Evolutionary conservation across 2,329 filamentous ascomycete species (phyloP).

Genomic region (Fusarium pseudonygamai): DNA sequence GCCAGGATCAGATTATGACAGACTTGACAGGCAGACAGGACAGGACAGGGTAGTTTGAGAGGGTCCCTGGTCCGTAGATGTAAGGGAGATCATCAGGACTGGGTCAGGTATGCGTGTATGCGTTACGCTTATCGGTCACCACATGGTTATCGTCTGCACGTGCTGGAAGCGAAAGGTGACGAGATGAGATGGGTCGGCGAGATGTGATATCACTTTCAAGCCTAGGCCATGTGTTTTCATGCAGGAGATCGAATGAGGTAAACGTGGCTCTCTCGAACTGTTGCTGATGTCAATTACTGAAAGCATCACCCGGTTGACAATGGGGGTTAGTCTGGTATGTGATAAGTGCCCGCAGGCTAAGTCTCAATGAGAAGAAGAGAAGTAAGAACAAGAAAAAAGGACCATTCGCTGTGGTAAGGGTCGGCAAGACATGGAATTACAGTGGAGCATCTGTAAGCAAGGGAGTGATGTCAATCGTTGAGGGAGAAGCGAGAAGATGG

Average conservation of each 20-base stretch:
- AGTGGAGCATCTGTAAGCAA: constrained; percentile 19
- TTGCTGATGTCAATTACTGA: neutral
- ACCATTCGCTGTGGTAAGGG: constrained; percentile 5
- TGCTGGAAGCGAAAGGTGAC: constrained; percentile 3
- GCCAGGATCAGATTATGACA: neutral
- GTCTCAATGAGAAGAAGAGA: neutral
- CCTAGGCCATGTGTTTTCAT: constrained; percentile 10
- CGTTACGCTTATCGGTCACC: constrained; percentile 18
- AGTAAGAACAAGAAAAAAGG: constrained; percentile 10
- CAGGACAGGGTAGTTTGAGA: neutral
- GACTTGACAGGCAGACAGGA: neutral
- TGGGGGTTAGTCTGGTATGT: constrained; percentile 13
- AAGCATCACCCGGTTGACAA: neutral
- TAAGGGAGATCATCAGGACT: constrained; percentile 18
- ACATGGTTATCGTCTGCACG: constrained; percentile 20
- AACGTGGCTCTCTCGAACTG: neutral
- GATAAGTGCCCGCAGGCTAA: constrained; percentile 11
- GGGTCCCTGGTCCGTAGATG: neutral
- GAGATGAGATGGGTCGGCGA: neutral
- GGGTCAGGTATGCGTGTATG: neutral
- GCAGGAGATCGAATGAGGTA: neutral
- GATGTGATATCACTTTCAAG: constrained; percentile 23
- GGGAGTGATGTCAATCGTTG: constrained; percentile 4
- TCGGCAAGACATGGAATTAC: constrained; percentile 30
- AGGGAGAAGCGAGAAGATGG: neutral